Evolutionary conservation across 2,329 filamentous ascomycete genomes (phyloP).

Genomic region (Paradendryphiella salina): DNA sequence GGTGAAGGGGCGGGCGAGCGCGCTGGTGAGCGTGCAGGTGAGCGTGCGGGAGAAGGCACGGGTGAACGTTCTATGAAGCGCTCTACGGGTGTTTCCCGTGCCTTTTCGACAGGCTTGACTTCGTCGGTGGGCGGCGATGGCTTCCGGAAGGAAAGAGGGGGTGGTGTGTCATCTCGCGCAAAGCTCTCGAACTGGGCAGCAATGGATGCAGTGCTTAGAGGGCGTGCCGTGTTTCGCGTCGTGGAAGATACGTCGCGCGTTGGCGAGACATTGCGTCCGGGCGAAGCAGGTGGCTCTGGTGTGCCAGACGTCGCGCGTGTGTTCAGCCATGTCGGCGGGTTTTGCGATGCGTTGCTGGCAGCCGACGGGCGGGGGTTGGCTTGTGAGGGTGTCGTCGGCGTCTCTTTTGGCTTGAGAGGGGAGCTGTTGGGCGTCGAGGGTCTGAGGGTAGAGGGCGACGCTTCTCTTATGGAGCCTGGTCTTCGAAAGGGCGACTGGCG

Average conservation of each 20-base stretch:
- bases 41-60: slow-evolving; percentile 6
- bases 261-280: slow-evolving; percentile 33
- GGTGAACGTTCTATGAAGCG: not conserved
- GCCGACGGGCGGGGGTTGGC: slow-evolving; percentile 39
- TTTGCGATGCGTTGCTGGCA: slow-evolving; percentile 40
- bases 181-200: slow-evolving; percentile 44
- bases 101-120: slow-evolving; percentile 9
- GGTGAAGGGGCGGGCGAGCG: not conserved
- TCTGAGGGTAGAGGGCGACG: slow-evolving; percentile 47
- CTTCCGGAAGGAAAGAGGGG: slow-evolving; percentile 18
- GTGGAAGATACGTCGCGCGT: slow-evolving; percentile 26
- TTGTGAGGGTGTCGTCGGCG: slow-evolving; percentile 34
- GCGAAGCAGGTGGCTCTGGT: slow-evolving; percentile 38
- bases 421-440: slow-evolving; percentile 48
- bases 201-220: slow-evolving; percentile 39
- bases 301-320: slow-evolving; percentile 35
- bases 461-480: slow-evolving; percentile 46
- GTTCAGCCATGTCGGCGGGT: slow-evolving; percentile 44
- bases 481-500: slow-evolving; percentile 53
- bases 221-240: slow-evolving; percentile 28
- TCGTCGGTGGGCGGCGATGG: slow-evolving; percentile 6
- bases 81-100: slow-evolving; percentile 51
- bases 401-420: slow-evolving; percentile 45
- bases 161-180: slow-evolving; percentile 39
- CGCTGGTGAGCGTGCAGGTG: slow-evolving; percentile 27